A percentile compares a stretch with the other conserved stretches of the same genome.
These are phyloP conservation scores for Clausena lansium DNA, from an alignment of 345 rosid species.

Conservation along the genomic window DNA sequence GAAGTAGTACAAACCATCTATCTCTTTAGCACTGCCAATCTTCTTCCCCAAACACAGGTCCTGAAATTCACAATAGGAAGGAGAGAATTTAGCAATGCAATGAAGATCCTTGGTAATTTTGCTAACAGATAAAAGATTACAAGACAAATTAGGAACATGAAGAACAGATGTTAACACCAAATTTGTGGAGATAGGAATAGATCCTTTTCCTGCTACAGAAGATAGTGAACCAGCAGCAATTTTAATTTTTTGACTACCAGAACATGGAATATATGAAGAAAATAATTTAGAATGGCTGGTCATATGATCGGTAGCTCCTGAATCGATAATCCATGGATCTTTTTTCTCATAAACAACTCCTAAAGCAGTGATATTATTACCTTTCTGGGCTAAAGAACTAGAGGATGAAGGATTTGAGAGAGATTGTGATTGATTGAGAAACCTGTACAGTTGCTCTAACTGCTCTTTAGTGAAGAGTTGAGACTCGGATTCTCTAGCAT, in stretches of 20 bases:
- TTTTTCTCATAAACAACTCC: neutral
- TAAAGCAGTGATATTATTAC: too few relatives aligned
- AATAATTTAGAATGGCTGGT: too few relatives aligned
- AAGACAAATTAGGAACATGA: neutral
- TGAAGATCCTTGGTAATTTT: too few relatives aligned
- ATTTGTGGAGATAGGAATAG: too few relatives aligned
- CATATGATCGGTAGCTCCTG: too few relatives aligned
- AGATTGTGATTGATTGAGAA: too few relatives aligned
- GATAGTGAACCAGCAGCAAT: neutral
- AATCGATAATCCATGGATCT: neutral
- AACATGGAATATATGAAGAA: too few relatives aligned
- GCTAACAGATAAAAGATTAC: neutral
- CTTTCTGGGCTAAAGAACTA: neutral
- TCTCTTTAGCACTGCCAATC: neutral
- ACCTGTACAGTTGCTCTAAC: too few relatives aligned
- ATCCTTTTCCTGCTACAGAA: neutral
- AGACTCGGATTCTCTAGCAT: neutral
- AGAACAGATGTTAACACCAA: neutral
- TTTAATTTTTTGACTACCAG: too few relatives aligned
- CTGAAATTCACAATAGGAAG: neutral
- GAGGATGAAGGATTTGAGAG: neutral
- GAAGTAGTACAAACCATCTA: neutral
- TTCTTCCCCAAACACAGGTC: neutral
- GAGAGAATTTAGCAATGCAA: neutral
- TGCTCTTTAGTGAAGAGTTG: too few relatives aligned